A percentile compares a stretch with the other conserved stretches of the same genome.
Conservation (phyloP, 2,329 filamentous ascomycete species). For the Ophiostoma australiae region DNA sequence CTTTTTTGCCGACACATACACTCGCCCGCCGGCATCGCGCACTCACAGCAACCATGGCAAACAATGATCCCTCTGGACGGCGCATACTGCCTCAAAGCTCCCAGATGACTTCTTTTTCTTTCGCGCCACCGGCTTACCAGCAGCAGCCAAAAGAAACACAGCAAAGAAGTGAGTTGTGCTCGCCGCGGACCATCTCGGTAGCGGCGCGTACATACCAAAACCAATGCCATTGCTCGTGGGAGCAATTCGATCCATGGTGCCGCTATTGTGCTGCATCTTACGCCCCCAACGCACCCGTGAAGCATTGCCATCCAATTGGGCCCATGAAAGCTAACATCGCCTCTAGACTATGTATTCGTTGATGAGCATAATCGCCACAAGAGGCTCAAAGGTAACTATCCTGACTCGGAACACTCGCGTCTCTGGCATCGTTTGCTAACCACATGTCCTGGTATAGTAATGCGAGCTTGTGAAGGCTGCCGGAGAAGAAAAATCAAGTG, state of each 20-base stretch:
- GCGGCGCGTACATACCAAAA: neutral
- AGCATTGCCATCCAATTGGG: neutral
- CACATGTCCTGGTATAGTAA: constrained; percentile 56
- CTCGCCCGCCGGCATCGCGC: neutral
- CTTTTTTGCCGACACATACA: neutral
- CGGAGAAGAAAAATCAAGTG: constrained; percentile 95
- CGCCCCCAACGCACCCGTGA: neutral
- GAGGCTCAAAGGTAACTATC: constrained; percentile 72
- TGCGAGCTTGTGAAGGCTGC: constrained; percentile 95
- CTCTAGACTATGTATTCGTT: constrained; percentile 92
- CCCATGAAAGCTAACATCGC: constrained; percentile 30
- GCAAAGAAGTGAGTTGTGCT: constrained; percentile 60
- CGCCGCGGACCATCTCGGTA: too few relatives aligned
- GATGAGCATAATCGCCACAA: constrained; percentile 99
- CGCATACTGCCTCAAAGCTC: constrained; percentile 62
- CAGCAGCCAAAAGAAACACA: constrained; percentile 66
- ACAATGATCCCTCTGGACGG: constrained; percentile 53
- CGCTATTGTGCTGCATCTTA: neutral
- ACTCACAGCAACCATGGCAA: constrained; percentile 48
- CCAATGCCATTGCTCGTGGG: neutral
- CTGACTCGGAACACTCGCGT: neutral
- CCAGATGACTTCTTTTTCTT: constrained; percentile 70
- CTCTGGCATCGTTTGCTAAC: constrained; percentile 25
- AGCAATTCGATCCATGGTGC: neutral
- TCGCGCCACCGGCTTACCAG: constrained; percentile 60